Base-by-base conservation (phyloP, 176 grass and related monocot genomes). In the Canna indica region DNA sequence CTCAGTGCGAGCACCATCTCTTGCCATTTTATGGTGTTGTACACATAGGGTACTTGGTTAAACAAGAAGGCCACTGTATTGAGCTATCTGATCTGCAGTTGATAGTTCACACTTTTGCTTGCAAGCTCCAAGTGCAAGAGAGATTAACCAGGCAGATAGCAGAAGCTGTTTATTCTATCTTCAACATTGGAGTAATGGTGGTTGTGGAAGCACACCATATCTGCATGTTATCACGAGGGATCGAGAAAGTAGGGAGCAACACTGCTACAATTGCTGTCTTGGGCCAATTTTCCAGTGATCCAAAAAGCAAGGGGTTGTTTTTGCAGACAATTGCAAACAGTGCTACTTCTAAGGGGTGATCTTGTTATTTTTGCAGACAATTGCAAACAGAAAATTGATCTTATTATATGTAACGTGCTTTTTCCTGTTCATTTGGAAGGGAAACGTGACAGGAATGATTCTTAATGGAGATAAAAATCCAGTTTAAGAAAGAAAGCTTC, bases 71-170 rank as follows among this genome's bases (percentile, higher is more conserved):
- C 30, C 59, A 75, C 68, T 38, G 4, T 41, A 90, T 90, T 5
- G 84, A 88, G 11, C 82, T 84, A 38, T 77, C 86, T 0, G 46
- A 78, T 58, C 83, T 99, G 64, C 95, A 87, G 61, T 59, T 84
- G 30, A 68, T 99, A 39, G 87, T 99, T 78, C 86, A 84, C 66
- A 90, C 83, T 70, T 94, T 84, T 28, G 95, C 84, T 0, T 99
- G 89, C 86, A 99, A 93, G 67, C 85, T 99, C 73, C 95, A 94
- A 69, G 95, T 99, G 59, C 95, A 99, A 78, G 95, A 99, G 73
- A 99, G 95, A 63, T 83, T 99, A 83, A 99, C 95, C 26, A 87
- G 90, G 63, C 95, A 99, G 77, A 88, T 99, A 88, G 94, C 84
- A 42, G 95, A 99, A 80, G 82, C 84, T n/a, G 84, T 94, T 31